Conservation (phyloP, 805 yeast species). For the Candida xiaguanensis region DNA sequence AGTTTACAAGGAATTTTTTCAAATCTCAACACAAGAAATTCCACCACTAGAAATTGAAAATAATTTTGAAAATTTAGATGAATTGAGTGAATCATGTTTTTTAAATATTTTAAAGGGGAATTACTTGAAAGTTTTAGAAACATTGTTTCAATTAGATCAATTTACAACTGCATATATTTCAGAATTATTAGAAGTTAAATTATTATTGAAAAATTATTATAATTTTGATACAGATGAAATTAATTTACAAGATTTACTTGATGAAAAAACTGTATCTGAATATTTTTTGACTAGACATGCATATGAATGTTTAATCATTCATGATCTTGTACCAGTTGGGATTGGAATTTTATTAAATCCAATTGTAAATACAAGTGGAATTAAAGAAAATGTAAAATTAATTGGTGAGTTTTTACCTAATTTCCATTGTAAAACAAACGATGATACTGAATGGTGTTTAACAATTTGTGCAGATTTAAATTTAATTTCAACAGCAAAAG, state of each 20-base stretch:
- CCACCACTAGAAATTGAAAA: conserved; percentile 29
- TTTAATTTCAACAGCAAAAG: conserved; percentile 53
- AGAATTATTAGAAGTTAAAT: conserved; percentile 60
- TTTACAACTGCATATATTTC: conserved; percentile 64
- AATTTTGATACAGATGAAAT: conserved; percentile 1
- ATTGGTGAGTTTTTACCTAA: conserved; percentile 58
- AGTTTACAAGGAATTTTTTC: conserved; percentile 31
- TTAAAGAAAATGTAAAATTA: conserved; percentile 31
- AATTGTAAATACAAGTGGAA: conserved; percentile 38
- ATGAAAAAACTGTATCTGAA: conserved; percentile 45
- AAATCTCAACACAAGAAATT: conserved; percentile 29
- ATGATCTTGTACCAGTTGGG: conserved; percentile 60
- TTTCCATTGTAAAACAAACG: conserved; percentile 60
- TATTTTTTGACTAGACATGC: conserved; percentile 55
- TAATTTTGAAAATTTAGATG: conserved; percentile 19
- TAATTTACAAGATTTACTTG: conserved; percentile 11
- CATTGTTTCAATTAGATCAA: conserved; percentile 56
- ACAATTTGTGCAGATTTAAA: conserved; percentile 68
- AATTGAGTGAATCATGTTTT: conserved; percentile 40
- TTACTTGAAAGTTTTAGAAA: conserved; percentile 53
- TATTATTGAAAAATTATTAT: conserved; percentile 45
- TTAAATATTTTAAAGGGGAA: conserved; percentile 53
- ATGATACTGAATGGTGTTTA: conserved; percentile 77
- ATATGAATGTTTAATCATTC: conserved; percentile 48
- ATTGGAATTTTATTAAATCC: conserved; percentile 52